Evolutionary conservation across 306 rosid species (phyloP), one percentile per base, ranked within the genome.

Genomic region (Citrullus amarus): DNA sequence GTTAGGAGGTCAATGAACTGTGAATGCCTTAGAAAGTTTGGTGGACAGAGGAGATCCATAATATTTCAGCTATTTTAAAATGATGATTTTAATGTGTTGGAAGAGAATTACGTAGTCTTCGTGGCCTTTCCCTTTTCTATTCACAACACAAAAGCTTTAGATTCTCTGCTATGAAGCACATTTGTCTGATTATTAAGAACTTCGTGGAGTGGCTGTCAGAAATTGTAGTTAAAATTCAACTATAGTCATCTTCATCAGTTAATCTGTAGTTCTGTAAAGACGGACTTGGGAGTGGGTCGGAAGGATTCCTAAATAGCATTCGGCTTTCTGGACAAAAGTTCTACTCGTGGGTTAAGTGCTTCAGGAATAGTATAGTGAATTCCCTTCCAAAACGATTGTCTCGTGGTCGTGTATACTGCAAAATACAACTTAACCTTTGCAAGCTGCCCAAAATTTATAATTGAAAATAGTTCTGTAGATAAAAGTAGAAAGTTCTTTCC

Each of bases 131-230:
- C 4, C 34, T 70, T 44, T 13, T 46, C 77, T 72, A 59, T 48
- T 28, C 60, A 70, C 39, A 22, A 2, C 46, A 50, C 38, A 44
- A 70, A 70, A 70, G 56, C 56, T 14, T 43, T 46, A 22, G 57
- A 70, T 68, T 70, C 76, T 46, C 57, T 70, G 38, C 76, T 70
- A 44, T 70, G 57, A 18, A 43, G n/a, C 57, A 44, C 76, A 46
- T 46, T 70, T 70, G 76, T 70, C 39, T 70, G 44, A 30, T 15
- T 72, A 16, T 44, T 8, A 32, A 22, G 77, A 72, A 72, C 60
- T 50, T 48, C 12, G 25, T 72, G 28, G 59, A 50, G 43, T 72
- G 25, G 41, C 6, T 72, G 57, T 72, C 77, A 72, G 77, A 28
- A 28, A 8, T 72, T 72, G 41, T 50, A 28, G 77, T 15, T 28